These are phyloP conservation scores for Pseudoneurospora amorphoporcata DNA, from an alignment of 495 filamentous ascomycete species.

Conservation along the genomic window DNA sequence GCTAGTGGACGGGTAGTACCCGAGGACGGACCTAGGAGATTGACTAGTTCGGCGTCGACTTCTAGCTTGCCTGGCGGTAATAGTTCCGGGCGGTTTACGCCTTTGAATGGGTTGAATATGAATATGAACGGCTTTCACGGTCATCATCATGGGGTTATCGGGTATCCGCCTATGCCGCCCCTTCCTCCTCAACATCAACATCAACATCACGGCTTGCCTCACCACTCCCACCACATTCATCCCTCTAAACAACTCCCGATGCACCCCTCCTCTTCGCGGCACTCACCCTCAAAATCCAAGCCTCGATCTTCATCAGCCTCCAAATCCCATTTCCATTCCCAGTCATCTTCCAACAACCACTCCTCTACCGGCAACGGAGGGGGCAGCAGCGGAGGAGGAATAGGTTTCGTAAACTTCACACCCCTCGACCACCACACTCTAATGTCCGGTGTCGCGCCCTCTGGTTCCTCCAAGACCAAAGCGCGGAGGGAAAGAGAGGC, in stretches of 20 bases:
- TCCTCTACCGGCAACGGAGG: slow-evolving; percentile 7
- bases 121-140: background rate
- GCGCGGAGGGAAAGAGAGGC: slow-evolving; percentile 81
- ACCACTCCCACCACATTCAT: background rate
- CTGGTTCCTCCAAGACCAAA: slow-evolving; percentile 87
- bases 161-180: background rate
- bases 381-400: slow-evolving; percentile 32
- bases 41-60: background rate
- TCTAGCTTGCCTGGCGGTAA: background rate
- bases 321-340: background rate
- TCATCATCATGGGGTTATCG: background rate
- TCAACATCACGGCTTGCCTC: background rate
- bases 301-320: background rate
- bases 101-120: background rate
- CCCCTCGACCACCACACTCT: slow-evolving; percentile 68
- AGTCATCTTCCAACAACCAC: background rate
- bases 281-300: background rate
- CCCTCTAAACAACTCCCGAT: background rate
- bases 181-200: background rate
- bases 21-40: background rate
- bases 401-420: slow-evolving; percentile 90
- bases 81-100: background rate
- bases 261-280: background rate
- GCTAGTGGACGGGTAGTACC: background rate
- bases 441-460: slow-evolving; percentile 83